Conservation (phyloP, 1,284 basidiomycete genomes). For the Lignosus rhinocerotis region DNA sequence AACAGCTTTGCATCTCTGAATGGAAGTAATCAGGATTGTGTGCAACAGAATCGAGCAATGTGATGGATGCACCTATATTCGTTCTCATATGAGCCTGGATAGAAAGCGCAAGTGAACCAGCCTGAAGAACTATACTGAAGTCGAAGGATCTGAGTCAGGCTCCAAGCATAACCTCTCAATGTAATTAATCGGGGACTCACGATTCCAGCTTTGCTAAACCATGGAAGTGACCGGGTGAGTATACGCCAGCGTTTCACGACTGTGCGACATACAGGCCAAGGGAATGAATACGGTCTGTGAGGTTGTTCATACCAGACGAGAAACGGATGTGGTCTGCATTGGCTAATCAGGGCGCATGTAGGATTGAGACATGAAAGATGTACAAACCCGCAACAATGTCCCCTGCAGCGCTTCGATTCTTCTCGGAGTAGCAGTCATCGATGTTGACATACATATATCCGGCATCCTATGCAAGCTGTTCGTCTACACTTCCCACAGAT, state of each 20-base stretch:
- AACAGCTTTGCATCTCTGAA: constrained; percentile 42
- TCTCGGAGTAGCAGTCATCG: constrained; percentile 44
- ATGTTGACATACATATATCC: constrained; percentile 42
- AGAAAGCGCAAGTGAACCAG: constrained; percentile 53
- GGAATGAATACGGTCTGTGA: constrained; percentile 46
- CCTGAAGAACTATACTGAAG: constrained; percentile 52
- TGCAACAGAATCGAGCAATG: not conserved
- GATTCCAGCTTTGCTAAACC: constrained; percentile 35
- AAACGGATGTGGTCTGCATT: constrained; percentile 35
- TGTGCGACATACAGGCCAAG: constrained; percentile 45
- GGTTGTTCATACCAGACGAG: constrained; percentile 45
- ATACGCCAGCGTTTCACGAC: not conserved
- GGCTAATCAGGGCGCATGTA: not conserved
- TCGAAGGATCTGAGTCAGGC: not conserved
- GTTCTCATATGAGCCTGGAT: constrained; percentile 52
- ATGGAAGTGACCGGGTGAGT: not conserved
- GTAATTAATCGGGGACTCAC: constrained; percentile 16
- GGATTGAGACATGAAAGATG: not conserved
- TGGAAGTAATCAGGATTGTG: not conserved
- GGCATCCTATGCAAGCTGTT: constrained; percentile 20
- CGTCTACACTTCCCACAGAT: not conserved
- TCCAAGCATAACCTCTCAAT: not conserved
- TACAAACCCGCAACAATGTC: constrained; percentile 34
- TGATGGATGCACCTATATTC: constrained; percentile 36
- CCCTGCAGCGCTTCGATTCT: constrained; percentile 35